These are phyloP conservation scores for Triglochin maritima DNA, from an alignment of 106 monocot genomes.

Conservation along the genomic window DNA sequence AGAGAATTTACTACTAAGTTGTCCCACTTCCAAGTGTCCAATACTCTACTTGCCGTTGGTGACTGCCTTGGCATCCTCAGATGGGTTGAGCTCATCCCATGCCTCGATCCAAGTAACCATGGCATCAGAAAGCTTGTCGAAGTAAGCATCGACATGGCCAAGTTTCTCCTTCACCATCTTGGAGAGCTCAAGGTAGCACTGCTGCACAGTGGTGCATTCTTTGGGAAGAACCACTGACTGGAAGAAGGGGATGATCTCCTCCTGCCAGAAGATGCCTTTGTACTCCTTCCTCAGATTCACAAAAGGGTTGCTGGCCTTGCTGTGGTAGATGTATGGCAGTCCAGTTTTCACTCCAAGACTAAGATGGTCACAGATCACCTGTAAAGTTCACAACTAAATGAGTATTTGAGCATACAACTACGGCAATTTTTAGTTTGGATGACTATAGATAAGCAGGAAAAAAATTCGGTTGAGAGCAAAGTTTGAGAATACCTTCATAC, in stretches of 20 bases:
- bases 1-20: not conserved
- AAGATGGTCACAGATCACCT: slow-evolving; percentile 26
- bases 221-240: slow-evolving; percentile 18
- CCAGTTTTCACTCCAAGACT: slow-evolving; percentile 21
- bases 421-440: not conserved
- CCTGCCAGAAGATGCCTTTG: slow-evolving; percentile 30
- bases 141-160: slow-evolving; percentile 19
- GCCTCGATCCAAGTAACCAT: slow-evolving; percentile 28
- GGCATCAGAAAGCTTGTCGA: slow-evolving; percentile 17
- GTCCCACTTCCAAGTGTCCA: not conserved
- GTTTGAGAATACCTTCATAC: slow-evolving; percentile 11
- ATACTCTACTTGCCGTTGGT: not conserved
- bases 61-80: not conserved
- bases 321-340: slow-evolving; percentile 27
- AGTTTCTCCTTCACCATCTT: slow-evolving; percentile 24
- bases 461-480: not conserved
- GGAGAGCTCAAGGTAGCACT: slow-evolving; percentile 22
- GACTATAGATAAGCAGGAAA: no score
- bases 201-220: slow-evolving; percentile 21
- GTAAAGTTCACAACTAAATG: not conserved
- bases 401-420: not conserved
- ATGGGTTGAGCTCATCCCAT: slow-evolving; percentile 25
- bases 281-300: slow-evolving; percentile 26
- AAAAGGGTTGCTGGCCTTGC: slow-evolving; percentile 29
- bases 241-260: slow-evolving; percentile 32